Evolutionary conservation across 345 rosid genomes (phyloP), one percentile per base, ranked within the genome.

Genomic region (Carallia brachiata): DNA sequence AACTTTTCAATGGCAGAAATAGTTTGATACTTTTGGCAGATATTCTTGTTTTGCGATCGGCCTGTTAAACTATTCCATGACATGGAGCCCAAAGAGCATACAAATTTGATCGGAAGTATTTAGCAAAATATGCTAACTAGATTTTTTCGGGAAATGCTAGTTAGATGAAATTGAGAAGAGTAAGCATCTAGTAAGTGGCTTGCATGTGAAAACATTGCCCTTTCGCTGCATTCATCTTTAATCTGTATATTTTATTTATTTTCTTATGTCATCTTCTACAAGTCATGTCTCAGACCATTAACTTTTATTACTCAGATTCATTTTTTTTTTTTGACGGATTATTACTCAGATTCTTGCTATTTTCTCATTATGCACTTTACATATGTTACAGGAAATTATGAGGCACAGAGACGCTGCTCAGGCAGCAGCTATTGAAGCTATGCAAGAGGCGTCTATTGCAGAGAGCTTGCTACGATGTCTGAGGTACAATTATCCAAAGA

Each of bases 401-500:
- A 95, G 81, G 87, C 86, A 84, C 62, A 85, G 97, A 79, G 99
- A 95, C 76, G 86, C 91, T 52, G 97, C 97, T 62, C 95, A 89
- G 82, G 78, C 77, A 39, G 97, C 93, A 1, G 97, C 97, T 16
- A 73, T 89, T 58, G 97, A 90, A 74, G 96, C 97, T 75, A 78
- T 95, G 80, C 97, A 87, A 71, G 99, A 95, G 84, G 97, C 99
- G 62, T 85, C 96, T 72, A 92, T 88, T 77, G 80, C 96, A n/a
- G 97, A 92, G 84, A 89, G 91, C 82, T 84, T 92, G 72, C 97
- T 95, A 63, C 86, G 79, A 60, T 95, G 99, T 75, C 84, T 95
- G 71, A 89, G 96, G 99, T 95, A 79, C 17, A 15, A 59, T 18
- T 36, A 40, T n/a, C 50, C 50, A 44, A 12, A 44, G 50, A 10